These are phyloP conservation scores for Tinospora cordifolia DNA, from an alignment of 164 flowering plant genomes.

Conservation along the genomic window DNA sequence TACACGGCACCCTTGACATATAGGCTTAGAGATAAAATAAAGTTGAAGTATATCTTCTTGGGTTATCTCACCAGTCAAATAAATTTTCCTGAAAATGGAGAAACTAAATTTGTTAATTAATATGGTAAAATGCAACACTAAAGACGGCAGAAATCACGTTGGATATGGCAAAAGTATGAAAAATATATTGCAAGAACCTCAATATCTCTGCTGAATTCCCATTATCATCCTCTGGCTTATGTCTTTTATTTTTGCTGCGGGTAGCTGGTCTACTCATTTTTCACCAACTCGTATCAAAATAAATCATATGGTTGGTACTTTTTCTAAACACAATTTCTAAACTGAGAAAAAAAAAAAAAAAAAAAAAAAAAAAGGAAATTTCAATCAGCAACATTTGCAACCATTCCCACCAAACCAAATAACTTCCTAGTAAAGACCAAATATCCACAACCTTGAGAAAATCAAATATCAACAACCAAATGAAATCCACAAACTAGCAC, in stretches of 20 bases:
- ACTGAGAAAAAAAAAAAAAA: background rate
- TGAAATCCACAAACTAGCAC: too few species aligned
- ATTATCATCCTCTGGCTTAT: conserved; percentile 32
- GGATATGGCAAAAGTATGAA: background rate
- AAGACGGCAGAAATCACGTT: background rate
- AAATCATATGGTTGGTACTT: conserved; percentile 2
- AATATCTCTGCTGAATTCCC: conserved; percentile 40
- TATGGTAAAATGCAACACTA: background rate
- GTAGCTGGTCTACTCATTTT: conserved; percentile 51
- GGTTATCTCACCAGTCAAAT: conserved; percentile 43
- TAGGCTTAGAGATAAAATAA: conserved; percentile 62
- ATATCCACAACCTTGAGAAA: background rate
- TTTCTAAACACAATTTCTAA: background rate
- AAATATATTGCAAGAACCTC: conserved; percentile 27
- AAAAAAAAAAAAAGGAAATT: too few species aligned
- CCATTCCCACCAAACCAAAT: background rate
- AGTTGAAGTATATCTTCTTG: conserved; percentile 51
- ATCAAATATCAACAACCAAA: background rate
- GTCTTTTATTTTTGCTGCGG: conserved; percentile 68
- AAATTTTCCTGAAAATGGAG: conserved; percentile 52
- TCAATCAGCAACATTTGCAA: background rate
- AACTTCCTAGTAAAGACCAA: background rate
- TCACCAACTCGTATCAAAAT: conserved; percentile 8
- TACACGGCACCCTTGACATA: conserved; percentile 85
- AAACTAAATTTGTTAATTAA: background rate